Evolutionary conservation across 1,284 basidiomycete genomes (phyloP).

Genomic region (Boletellus deceptivus): DNA sequence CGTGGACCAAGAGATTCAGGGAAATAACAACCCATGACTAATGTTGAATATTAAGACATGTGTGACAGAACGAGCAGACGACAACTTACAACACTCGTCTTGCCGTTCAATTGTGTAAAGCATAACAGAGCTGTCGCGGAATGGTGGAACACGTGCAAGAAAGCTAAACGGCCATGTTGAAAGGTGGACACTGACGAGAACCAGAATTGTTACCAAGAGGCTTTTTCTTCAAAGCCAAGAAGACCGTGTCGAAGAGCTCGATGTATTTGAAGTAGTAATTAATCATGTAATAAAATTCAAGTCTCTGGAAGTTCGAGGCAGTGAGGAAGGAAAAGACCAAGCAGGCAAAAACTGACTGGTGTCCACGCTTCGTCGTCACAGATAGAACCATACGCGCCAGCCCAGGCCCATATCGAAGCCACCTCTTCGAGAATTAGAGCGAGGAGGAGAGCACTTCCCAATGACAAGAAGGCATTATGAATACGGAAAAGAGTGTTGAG

Average conservation of each 20-base stretch:
- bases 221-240: conserved; percentile 98
- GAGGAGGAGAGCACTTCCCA: conserved; percentile 81
- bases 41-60: conserved; percentile 6
- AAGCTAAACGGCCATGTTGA: conserved; percentile 51
- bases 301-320: conserved; percentile 46
- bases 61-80: background rate
- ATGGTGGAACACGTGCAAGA: conserved; percentile 98
- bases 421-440: conserved; percentile 90
- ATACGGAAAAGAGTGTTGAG: conserved; percentile 87
- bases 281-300: conserved; percentile 95
- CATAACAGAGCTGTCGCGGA: conserved; percentile 97
- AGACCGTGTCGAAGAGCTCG: conserved; percentile 93
- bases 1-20: conserved; percentile 93
- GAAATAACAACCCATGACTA: conserved; percentile 96
- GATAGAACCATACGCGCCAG: conserved; percentile 75
- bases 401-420: conserved; percentile 68
- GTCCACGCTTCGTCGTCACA: conserved; percentile 85
- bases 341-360: conserved; percentile 51
- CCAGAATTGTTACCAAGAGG: conserved; percentile 67
- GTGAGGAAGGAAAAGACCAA: conserved; percentile 4
- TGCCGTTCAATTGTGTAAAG: conserved; percentile 91
- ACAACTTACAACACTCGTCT: conserved; percentile 77
- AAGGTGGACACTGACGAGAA: background rate
- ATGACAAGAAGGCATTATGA: conserved; percentile 88
- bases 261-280: conserved; percentile 98